Evolutionary conservation across 495 filamentous ascomycete species (phyloP).

Genomic region (Hamigera avellanea): DNA sequence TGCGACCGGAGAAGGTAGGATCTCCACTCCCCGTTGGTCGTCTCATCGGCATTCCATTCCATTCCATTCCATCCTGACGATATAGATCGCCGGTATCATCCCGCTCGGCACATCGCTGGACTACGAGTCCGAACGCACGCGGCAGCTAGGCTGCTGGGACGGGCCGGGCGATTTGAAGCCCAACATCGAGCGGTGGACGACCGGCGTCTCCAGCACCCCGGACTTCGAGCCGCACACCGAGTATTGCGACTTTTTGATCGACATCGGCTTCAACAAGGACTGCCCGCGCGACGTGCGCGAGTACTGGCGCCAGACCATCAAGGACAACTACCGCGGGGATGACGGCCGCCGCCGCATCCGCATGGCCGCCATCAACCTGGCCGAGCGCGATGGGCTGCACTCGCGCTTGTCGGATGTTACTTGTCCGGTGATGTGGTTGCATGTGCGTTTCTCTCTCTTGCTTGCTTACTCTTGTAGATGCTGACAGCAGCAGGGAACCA

Average conservation of each 20-base stretch:
- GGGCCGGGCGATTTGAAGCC: constrained; percentile 25
- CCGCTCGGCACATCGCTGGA: constrained; percentile 53
- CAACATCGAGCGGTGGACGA: constrained; percentile 37
- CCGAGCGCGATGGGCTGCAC: constrained; percentile 48
- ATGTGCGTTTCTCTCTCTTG: constrained; percentile 28
- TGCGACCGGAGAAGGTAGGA: constrained; percentile 44
- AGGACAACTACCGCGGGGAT: constrained; percentile 44
- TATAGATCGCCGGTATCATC: constrained; percentile 45
- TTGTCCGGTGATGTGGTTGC: constrained; percentile 53
- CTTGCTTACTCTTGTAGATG: neutral
- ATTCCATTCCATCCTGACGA: neutral
- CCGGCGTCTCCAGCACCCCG: constrained; percentile 21
- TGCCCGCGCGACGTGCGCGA: constrained; percentile 24
- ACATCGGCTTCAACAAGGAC: constrained; percentile 38
- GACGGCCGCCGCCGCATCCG: constrained; percentile 41
- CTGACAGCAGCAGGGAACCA: constrained; percentile 31
- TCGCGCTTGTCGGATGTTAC: constrained; percentile 39
- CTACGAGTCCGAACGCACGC: constrained; percentile 42
- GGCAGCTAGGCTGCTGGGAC: constrained; percentile 46
- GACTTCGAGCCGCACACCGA: constrained; percentile 44
- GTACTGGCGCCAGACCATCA: constrained; percentile 43
- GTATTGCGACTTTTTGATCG: constrained; percentile 42
- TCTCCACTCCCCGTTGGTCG: neutral
- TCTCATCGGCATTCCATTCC: neutral
- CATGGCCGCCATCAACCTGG: constrained; percentile 45